Conservation (phyloP, 176 grass and related monocot genomes). For the Dendrocalamus sinicus region DNA sequence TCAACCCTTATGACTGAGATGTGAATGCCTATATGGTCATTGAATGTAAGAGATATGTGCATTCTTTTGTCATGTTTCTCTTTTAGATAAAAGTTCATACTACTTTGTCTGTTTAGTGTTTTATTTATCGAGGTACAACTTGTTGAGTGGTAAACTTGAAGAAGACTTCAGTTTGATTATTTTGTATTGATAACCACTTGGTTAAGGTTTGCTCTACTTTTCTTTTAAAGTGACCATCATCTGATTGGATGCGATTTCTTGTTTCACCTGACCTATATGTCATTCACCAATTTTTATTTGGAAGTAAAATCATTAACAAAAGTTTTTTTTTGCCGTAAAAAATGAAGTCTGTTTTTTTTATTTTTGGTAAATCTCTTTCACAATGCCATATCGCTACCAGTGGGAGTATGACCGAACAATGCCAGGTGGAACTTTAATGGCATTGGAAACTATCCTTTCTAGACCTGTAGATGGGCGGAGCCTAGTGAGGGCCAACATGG, state of each 20-base stretch:
- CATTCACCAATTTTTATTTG: neutral
- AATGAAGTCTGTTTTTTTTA: neutral
- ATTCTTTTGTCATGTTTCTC: neutral
- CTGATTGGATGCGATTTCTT: neutral
- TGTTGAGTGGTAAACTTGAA: neutral
- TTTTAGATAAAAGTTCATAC: conserved; percentile 22
- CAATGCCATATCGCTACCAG: neutral
- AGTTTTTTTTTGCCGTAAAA: neutral
- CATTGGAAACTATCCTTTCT: neutral
- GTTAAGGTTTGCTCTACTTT: neutral
- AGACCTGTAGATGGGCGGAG: neutral
- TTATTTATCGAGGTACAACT: conserved; percentile 9
- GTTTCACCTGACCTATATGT: neutral
- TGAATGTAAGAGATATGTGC: conserved; percentile 20
- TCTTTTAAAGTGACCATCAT: neutral
- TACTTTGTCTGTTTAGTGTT: neutral
- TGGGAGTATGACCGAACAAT: neutral
- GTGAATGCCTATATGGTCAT: neutral
- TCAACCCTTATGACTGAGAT: neutral
- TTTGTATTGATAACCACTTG: conserved; percentile 27
- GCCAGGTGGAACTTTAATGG: neutral
- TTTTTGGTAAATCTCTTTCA: neutral
- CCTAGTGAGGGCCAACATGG: conserved; percentile 9
- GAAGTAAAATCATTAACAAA: conserved; percentile 20
- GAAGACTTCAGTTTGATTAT: conserved; percentile 18